These are phyloP conservation scores for Septoria linicola DNA, from an alignment of 2,329 filamentous ascomycete genomes.

Conservation along the genomic window DNA sequence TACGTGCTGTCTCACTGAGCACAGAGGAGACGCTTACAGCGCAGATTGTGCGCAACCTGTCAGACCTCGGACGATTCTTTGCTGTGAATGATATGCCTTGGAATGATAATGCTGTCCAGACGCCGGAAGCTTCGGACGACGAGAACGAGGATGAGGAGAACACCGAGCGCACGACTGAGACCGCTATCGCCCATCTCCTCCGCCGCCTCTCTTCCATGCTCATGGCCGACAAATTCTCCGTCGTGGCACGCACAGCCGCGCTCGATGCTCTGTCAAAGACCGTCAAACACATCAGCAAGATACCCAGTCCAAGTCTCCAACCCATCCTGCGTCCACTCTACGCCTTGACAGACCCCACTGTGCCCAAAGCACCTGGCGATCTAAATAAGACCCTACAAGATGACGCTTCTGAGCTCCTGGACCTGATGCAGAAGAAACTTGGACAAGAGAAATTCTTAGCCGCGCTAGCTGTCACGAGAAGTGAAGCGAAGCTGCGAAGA, in stretches of 20 bases:
- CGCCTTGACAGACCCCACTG: conserved; percentile 75
- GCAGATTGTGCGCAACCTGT: conserved; percentile 75
- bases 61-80: conserved; percentile 72
- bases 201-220: conserved; percentile 70
- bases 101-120: conserved; percentile 45
- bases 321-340: conserved; percentile 68
- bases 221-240: conserved; percentile 62
- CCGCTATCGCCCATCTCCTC: conserved; percentile 71
- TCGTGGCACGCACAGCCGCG: conserved; percentile 65
- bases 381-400: conserved; percentile 69
- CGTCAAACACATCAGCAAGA: conserved; percentile 61
- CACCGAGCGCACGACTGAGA: conserved; percentile 37
- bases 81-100: conserved; percentile 57
- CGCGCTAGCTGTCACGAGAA: conserved; percentile 69
- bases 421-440: conserved; percentile 78
- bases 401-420: conserved; percentile 74
- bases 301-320: conserved; percentile 64
- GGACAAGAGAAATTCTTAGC: conserved; percentile 78
- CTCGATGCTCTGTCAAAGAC: conserved; percentile 73
- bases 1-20: conserved; percentile 61
- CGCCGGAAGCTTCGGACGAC: conserved; percentile 44
- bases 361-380: conserved; percentile 56
- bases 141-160: conserved; percentile 43
- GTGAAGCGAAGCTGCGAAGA: conserved; percentile 68
- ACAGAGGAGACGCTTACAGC: conserved; percentile 69